A percentile compares a stretch with the other conserved stretches of the same genome.
These are phyloP conservation scores for Sclerotinia nivalis DNA, from an alignment of 2,329 filamentous ascomycete genomes.

Conservation along the genomic window DNA sequence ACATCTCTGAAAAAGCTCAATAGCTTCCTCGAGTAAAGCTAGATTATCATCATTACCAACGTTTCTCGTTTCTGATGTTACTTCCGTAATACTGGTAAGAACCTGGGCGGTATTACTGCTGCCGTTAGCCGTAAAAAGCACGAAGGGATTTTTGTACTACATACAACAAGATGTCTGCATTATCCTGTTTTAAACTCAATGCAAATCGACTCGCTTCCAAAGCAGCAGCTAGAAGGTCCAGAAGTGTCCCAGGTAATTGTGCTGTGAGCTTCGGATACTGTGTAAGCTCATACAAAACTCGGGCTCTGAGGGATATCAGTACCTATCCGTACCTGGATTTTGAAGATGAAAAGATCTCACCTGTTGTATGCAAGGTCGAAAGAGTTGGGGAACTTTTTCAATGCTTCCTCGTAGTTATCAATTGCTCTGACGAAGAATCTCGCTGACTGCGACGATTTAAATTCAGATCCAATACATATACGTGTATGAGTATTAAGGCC, in stretches of 20 bases:
- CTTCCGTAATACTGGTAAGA: conserved; percentile 65
- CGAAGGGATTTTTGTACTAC: conserved; percentile 24
- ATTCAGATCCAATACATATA: conserved; percentile 11
- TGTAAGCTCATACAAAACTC: conserved; percentile 68
- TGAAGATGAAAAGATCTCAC: conserved; percentile 44
- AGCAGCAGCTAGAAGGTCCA: conserved; percentile 59
- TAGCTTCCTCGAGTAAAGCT: conserved; percentile 57
- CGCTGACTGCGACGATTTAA: conserved; percentile 38
- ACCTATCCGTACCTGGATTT: conserved; percentile 8
- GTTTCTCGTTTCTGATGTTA: conserved; percentile 48
- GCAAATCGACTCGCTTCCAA: conserved; percentile 65
- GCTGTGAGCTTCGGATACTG: conserved; percentile 64
- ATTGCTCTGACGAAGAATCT: conserved; percentile 64
- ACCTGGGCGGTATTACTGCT: conserved; percentile 66
- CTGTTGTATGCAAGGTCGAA: conserved; percentile 78
- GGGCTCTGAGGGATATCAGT: conserved; percentile 51
- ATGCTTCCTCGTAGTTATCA: conserved; percentile 63
- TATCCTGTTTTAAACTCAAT: conserved; percentile 58
- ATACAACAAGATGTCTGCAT: conserved; percentile 65
- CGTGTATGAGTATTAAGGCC: background rate
- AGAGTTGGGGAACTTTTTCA: conserved; percentile 58
- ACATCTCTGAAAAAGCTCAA: conserved; percentile 60
- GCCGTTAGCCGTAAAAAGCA: conserved; percentile 21
- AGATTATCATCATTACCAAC: conserved; percentile 48
- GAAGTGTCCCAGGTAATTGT: conserved; percentile 54